Base-by-base conservation (phyloP, 805 yeast species). In the Cyberlindnera americana region DNA sequence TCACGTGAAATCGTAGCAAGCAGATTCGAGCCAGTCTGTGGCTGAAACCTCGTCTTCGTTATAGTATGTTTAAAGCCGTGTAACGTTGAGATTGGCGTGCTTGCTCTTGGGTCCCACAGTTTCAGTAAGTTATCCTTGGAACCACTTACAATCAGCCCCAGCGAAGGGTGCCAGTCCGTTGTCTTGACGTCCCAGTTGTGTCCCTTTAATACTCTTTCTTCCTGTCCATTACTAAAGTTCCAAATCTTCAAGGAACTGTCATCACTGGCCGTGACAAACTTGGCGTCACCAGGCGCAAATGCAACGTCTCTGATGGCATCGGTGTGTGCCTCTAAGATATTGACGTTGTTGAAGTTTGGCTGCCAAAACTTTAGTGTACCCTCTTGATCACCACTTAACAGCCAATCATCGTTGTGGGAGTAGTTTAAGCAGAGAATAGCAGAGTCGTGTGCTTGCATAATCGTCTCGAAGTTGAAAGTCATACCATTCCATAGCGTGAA, bases 181-280 rank as follows among this genome's bases (percentile, higher is more conserved):
- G 90, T 79, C 59, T 93, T 93, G 17, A 93, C 97, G 63, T 93
- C 99, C 99, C 99, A 93, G 60, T 95, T 96, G 64, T 93, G 99
- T 2, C 98, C 98, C 18, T 79, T 73, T 39, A 93, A 68, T 0
- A 77, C 70, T 34, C 85, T 66, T 57, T 93, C 99, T 51, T 87
- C 93, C 43, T 74, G 68, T 26, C 93, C 93, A 56, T 83, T 86
- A 56, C 86, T 83, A 64, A 93, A 93, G 63, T 90, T 87, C 97
- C 98, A 93, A 27, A 93, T 81, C 59, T 93, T 95, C 45, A 91
- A 67, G 6, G 83, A 74, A 37, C 88, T 83, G 62, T 93, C 99
- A 64, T 93, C 99, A 15, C 95, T 84, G 49, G 95, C 85, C 1
- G 95, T 85, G n/a, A 89, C 85, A 62, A 90, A 93, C 59, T 89